Evolutionary conservation across 495 filamentous ascomycete species (phyloP).

Genomic region (Hypoxylon rickii): DNA sequence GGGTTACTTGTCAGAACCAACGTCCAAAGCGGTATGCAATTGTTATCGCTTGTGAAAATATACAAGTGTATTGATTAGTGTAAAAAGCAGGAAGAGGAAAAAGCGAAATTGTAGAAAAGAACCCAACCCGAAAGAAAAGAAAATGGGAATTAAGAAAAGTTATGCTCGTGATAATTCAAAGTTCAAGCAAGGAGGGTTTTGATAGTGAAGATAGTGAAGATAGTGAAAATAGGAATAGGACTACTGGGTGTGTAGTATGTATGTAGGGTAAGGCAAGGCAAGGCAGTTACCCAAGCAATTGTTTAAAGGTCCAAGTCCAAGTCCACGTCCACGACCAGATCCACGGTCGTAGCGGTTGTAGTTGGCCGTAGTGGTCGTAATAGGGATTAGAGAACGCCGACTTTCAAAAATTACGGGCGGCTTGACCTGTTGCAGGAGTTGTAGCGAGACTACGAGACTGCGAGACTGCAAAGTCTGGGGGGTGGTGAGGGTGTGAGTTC

Average conservation of each 20-base stretch:
- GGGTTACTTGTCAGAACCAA: neutral
- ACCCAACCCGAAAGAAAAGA: conserved; percentile 2
- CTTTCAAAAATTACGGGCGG: neutral
- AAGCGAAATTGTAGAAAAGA: neutral
- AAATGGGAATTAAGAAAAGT: neutral
- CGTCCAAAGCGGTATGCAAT: neutral
- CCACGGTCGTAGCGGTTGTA: too few relatives aligned
- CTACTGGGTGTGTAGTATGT: too few relatives aligned
- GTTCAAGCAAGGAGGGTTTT: neutral
- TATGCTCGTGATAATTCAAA: neutral
- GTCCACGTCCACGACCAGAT: too few relatives aligned
- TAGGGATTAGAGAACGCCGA: neutral
- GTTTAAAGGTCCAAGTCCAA: too few relatives aligned
- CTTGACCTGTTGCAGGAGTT: neutral
- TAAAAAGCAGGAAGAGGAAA: conserved; percentile 3
- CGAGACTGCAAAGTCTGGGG: neutral
- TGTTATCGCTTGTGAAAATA: conserved; percentile 5
- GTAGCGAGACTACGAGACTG: neutral
- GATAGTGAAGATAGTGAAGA: too few relatives aligned
- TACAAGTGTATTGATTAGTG: conserved; percentile 30
- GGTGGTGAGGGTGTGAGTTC: neutral
- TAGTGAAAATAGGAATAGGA: too few relatives aligned
- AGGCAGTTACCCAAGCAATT: too few relatives aligned
- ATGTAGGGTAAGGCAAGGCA: too few relatives aligned
- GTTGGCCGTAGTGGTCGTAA: too few relatives aligned